Conservation (phyloP, 129 eudicot genomes). For the Lactuca saligna region DNA sequence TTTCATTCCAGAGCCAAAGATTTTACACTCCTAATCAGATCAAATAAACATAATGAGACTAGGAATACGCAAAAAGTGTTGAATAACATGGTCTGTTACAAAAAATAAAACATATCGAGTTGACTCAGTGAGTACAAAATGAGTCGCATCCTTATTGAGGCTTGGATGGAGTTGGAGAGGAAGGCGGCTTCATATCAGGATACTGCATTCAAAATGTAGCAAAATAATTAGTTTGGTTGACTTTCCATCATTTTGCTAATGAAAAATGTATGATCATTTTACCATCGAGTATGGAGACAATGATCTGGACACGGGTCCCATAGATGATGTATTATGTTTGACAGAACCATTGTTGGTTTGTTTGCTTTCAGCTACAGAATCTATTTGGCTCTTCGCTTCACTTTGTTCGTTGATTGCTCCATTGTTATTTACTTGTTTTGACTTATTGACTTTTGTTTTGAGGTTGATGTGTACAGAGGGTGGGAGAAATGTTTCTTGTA, state of each 20-base stretch:
- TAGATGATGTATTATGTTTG: constrained; percentile 27
- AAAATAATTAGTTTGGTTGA: constrained; percentile 15
- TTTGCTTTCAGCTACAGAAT: constrained; percentile 31
- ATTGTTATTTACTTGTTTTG: constrained; percentile 37
- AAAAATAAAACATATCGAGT: not conserved
- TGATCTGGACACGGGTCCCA: constrained; percentile 37
- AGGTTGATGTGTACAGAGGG: constrained; percentile 70
- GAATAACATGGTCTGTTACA: not conserved
- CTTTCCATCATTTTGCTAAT: not conserved
- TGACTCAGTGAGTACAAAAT: constrained; percentile 33
- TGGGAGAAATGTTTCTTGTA: constrained; percentile 81
- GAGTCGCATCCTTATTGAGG: constrained; percentile 45
- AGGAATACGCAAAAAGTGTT: not conserved
- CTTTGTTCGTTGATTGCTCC: constrained; percentile 42
- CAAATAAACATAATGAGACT: not conserved
- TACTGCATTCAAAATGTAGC: constrained; percentile 50
- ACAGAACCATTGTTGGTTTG: constrained; percentile 43
- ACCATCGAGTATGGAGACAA: constrained; percentile 74
- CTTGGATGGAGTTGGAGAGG: constrained; percentile 89
- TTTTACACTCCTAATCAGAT: constrained; percentile 23
- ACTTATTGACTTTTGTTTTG: constrained; percentile 42
- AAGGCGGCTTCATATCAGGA: constrained; percentile 77
- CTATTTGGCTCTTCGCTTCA: constrained; percentile 29
- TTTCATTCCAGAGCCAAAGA: not conserved
- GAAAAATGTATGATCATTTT: constrained; percentile 3